Conservation (phyloP, 1,284 basidiomycete genomes). For the Tranzscheliella williamsii region DNA sequence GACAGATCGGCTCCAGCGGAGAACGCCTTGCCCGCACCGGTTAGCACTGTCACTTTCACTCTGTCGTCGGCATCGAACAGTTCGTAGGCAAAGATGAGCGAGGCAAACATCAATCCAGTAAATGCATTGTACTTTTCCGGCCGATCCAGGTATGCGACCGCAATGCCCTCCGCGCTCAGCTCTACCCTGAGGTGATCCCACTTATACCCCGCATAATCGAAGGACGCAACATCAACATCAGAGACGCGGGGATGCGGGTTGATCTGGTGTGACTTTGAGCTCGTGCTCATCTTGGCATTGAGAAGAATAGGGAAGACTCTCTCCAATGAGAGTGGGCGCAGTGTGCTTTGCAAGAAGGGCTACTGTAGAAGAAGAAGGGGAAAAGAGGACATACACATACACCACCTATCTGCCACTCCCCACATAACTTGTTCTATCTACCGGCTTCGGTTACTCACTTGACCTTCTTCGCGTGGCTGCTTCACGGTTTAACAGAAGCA, state of each 20-base stretch:
- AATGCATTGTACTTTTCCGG: constrained; percentile 39
- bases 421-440: too few relatives aligned
- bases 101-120: constrained; percentile 32
- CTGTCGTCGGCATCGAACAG: constrained; percentile 47
- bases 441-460: too few relatives aligned
- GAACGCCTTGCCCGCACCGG: constrained; percentile 42
- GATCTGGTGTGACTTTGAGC: constrained; percentile 15
- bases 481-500: too few relatives aligned
- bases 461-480: too few relatives aligned
- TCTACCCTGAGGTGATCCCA: constrained; percentile 29
- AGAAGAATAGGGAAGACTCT: neutral
- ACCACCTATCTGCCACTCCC: too few relatives aligned
- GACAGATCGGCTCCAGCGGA: constrained; percentile 49
- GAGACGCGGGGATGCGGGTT: constrained; percentile 36
- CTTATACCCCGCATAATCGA: constrained; percentile 24
- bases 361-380: neutral
- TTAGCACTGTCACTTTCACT: constrained; percentile 42
- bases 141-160: constrained; percentile 22
- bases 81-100: constrained; percentile 45
- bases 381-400: too few relatives aligned
- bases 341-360: neutral
- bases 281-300: neutral
- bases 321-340: neutral
- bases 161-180: constrained; percentile 13
- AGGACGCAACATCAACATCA: constrained; percentile 18